These are phyloP conservation scores for Ophiognomonia clavigignenti-juglandacearum DNA, from an alignment of 2,329 filamentous ascomycete genomes.

Conservation along the genomic window DNA sequence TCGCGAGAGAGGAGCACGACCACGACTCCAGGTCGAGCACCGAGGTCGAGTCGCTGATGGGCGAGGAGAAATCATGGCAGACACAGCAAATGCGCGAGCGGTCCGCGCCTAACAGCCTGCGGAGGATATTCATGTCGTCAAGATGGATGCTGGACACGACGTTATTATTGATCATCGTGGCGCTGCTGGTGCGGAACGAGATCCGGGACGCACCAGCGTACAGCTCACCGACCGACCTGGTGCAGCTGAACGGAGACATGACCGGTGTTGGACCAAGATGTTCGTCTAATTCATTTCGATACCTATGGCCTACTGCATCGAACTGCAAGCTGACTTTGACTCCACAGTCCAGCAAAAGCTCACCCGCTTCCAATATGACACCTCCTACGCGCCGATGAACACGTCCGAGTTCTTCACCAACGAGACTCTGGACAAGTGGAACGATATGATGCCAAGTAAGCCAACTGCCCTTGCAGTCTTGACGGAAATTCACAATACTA, in stretches of 20 bases:
- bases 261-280: conserved; percentile 31
- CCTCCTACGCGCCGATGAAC: conserved; percentile 30
- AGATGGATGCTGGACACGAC: conserved; percentile 35
- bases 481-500: background rate
- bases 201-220: too few relatives aligned
- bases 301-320: conserved; percentile 9
- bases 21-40: conserved; percentile 30
- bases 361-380: conserved; percentile 28
- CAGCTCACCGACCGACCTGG: conserved; percentile 19
- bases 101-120: conserved; percentile 18
- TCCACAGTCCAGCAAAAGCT: conserved; percentile 26
- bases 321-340: background rate
- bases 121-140: conserved; percentile 25
- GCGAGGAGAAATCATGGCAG: conserved; percentile 31
- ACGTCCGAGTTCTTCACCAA: conserved; percentile 32
- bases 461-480: background rate
- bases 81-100: conserved; percentile 23
- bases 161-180: conserved; percentile 32
- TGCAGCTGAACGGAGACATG: conserved; percentile 32
- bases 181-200: conserved; percentile 29
- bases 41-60: conserved; percentile 35
- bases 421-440: conserved; percentile 30
- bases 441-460: conserved; percentile 30
- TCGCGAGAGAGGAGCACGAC: conserved; percentile 23
- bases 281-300: conserved; percentile 13